Evolutionary conservation across 495 filamentous ascomycete species (phyloP).

Genomic region (Hypoxylon trugodes): DNA sequence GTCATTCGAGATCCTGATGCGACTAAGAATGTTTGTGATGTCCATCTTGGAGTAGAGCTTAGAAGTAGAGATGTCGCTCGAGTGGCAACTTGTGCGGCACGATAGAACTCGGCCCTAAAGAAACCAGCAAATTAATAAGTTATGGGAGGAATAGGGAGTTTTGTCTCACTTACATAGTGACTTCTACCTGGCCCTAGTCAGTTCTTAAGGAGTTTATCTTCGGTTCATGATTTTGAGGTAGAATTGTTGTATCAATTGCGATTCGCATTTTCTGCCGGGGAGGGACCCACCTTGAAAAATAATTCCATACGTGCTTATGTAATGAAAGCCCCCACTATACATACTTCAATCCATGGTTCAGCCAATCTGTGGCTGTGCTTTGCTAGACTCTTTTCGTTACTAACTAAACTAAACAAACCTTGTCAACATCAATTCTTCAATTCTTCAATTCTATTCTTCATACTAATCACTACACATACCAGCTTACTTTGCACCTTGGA

Average conservation of each 20-base stretch:
- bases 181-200: background rate
- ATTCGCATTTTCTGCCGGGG: no score
- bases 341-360: no score
- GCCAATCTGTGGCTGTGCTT: conserved; percentile 18
- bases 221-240: background rate
- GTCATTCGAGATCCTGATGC: background rate
- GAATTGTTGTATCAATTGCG: no score
- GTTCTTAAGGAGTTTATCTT: background rate
- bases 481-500: conserved; percentile 12
- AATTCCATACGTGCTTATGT: background rate
- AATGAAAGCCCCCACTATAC: no score
- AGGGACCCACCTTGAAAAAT: no score
- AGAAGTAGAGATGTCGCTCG: conserved; percentile 35
- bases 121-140: conserved; percentile 1
- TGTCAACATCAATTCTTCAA: conserved; percentile 20
- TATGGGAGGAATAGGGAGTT: no score
- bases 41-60: conserved; percentile 25
- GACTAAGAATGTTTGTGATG: conserved; percentile 11
- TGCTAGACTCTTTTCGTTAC: background rate
- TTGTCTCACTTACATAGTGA: conserved; percentile 31
- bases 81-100: conserved; percentile 28
- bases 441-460: background rate
- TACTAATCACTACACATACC: no score
- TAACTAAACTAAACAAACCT: conserved; percentile 15
- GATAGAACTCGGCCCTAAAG: conserved; percentile 40